A percentile compares a stretch with the other conserved stretches of the same genome.
phyloP scores from a whole-genome alignment of 108 stramenopile genomes.

The Parmales sp. region DNA sequence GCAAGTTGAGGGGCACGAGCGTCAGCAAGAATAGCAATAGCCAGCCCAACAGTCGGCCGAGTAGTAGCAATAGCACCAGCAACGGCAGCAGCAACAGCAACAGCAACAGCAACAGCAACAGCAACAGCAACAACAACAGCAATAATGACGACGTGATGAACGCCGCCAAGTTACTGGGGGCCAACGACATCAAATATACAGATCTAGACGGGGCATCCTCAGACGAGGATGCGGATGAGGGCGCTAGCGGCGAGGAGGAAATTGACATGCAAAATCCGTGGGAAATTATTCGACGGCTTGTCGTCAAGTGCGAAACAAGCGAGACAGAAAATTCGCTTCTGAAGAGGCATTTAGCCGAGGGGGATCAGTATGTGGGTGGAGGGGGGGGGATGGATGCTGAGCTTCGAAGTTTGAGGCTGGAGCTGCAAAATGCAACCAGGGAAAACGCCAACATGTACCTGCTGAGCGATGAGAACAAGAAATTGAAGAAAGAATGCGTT shows the following conservation, averaged over 20 bases:
- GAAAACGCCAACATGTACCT: constrained; percentile 8
- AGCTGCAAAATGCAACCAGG: background rate
- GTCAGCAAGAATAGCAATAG: background rate
- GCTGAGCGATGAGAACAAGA: constrained; percentile 6
- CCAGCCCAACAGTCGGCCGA: background rate
- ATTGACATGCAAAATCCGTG: background rate
- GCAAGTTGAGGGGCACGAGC: background rate
- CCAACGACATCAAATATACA: background rate
- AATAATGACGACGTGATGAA: background rate
- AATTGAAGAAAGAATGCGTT: background rate
- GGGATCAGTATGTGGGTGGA: background rate
- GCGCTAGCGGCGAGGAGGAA: background rate
- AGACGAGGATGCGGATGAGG: background rate
- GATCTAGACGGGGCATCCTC: background rate
- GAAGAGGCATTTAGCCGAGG: background rate
- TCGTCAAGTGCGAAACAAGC: constrained; percentile 4
- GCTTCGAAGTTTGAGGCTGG: background rate
- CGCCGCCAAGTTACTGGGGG: background rate
- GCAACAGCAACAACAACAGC: background rate
- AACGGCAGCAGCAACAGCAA: background rate
- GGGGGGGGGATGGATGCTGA: background rate
- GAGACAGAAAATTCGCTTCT: background rate
- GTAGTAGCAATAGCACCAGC: too few relatives aligned
- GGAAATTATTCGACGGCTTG: background rate
- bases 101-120: background rate